Base-by-base conservation (phyloP, 805 yeast species). In the Yamadazyma scolyti region DNA sequence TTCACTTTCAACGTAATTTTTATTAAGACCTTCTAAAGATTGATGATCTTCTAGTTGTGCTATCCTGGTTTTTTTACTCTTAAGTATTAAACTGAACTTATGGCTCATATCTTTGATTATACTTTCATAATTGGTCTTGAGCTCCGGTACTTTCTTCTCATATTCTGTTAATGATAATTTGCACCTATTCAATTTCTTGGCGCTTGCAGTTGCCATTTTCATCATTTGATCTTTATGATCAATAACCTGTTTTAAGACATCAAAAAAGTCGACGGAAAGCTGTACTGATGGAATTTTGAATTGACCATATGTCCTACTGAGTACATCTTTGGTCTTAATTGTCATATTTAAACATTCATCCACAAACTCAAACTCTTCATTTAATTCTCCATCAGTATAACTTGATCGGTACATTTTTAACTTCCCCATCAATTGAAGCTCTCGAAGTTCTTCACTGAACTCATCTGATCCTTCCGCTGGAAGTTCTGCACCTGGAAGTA, bases 111-210 rank as follows among this genome's bases (percentile, higher is more conserved):
- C 32, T 10, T 27, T 20, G 3, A 13, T 14, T 6, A 33, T 24
- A 7, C 9, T 18, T 15, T 33, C 11, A 16, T 7, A 11, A 16
- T 33, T 33, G 15, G 27, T 11, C 13, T 8, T n/a, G 12, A 17
- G 12, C 9, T 33, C 24, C 5, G 19, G 6, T 4, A 13, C 14
- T 26, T 16, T 25, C 6, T 14, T 14, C 14, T 27, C 24, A 20
- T 24, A 28, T 14, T 28, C 36, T n/a, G n/a, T n/a, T n/a, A n/a
- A n/a, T n/a, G n/a, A n/a, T n/a, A n/a, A n/a, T n/a, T n/a, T n/a
- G n/a, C n/a, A n/a, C n/a, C n/a, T n/a, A n/a, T 38, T 50, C 23
- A 46, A 50, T 34, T 60, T 60, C 34, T 60, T 60, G 9, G 53
- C 31, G 54, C 50, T 15, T 59, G 43, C 9, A 56, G 37, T 25